These are phyloP conservation scores for Metarhizium rileyi DNA, from an alignment of 2,329 filamentous ascomycete species.

Conservation along the genomic window DNA sequence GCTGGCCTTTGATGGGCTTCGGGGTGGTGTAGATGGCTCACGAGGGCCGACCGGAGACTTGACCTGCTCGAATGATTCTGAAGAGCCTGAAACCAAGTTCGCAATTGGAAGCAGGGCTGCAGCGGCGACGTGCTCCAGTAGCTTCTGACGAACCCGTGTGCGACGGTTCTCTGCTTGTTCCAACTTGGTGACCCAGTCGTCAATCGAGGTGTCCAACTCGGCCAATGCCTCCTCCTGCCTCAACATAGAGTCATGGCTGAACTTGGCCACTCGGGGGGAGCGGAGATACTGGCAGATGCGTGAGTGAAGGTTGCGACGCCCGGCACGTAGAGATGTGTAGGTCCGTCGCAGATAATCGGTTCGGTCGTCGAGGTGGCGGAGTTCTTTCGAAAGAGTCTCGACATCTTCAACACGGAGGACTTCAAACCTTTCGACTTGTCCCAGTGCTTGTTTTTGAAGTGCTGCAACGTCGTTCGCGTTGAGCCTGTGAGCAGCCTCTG, in stretches of 20 bases:
- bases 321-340: slow-evolving; percentile 64
- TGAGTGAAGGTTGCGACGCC: slow-evolving; percentile 65
- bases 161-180: slow-evolving; percentile 71
- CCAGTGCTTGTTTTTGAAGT: slow-evolving; percentile 50
- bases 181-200: slow-evolving; percentile 73
- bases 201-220: slow-evolving; percentile 68
- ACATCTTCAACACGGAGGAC: slow-evolving; percentile 54
- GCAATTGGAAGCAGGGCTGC: slow-evolving; percentile 42
- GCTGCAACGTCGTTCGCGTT: slow-evolving; percentile 36
- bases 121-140: slow-evolving; percentile 72
- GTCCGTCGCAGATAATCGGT: slow-evolving; percentile 71
- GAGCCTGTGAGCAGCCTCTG: slow-evolving; percentile 41
- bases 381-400: slow-evolving; percentile 59
- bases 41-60: slow-evolving; percentile 24
- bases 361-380: slow-evolving; percentile 65
- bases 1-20: slow-evolving; percentile 7
- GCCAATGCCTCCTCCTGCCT: slow-evolving; percentile 72
- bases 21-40: slow-evolving; percentile 41
- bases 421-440: slow-evolving; percentile 54
- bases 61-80: slow-evolving; percentile 32
- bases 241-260: slow-evolving; percentile 64
- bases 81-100: slow-evolving; percentile 13
- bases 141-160: slow-evolving; percentile 65
- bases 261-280: slow-evolving; percentile 58
- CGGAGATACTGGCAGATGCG: slow-evolving; percentile 71